These are phyloP conservation scores for Beauveria caledonica DNA, from an alignment of 2,329 filamentous ascomycete species.

Conservation along the genomic window DNA sequence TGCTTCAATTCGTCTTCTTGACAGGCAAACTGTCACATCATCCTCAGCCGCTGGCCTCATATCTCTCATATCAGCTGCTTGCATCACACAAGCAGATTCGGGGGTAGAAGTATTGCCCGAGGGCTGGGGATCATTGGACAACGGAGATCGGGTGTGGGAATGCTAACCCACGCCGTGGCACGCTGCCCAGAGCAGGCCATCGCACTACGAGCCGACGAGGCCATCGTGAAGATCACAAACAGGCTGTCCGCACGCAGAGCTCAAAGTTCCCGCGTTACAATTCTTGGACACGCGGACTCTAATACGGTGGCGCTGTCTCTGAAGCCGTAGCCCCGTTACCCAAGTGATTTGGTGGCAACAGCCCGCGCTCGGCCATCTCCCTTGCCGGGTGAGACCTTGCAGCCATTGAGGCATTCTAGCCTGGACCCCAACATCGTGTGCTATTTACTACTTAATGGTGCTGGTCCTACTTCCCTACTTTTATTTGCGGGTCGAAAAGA, in stretches of 20 bases:
- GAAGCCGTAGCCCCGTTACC: slow-evolving; percentile 3
- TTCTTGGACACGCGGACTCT: slow-evolving; percentile 1
- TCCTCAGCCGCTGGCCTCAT: not conserved
- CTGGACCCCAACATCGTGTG: slow-evolving; percentile 7
- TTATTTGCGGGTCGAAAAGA: slow-evolving; percentile 12
- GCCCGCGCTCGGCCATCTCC: slow-evolving; percentile 15
- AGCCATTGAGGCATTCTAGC: slow-evolving; percentile 11
- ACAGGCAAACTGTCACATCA: not conserved
- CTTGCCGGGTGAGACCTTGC: slow-evolving; percentile 21
- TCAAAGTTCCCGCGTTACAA: not conserved
- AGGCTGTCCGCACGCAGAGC: not conserved
- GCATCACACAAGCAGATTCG: not conserved
- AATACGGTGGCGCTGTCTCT: slow-evolving; percentile 9
- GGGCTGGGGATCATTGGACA: not conserved
- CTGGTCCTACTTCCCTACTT: slow-evolving; percentile 12
- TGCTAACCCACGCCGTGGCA: slow-evolving; percentile 4
- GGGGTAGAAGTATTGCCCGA: not conserved
- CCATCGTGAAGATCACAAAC: slow-evolving; percentile 9
- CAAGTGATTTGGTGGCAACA: slow-evolving; percentile 3
- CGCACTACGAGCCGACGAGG: slow-evolving; percentile 5
- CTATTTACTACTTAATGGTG: slow-evolving; percentile 17
- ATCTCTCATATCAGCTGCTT: not conserved
- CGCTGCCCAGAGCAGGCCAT: not conserved
- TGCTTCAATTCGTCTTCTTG: not conserved
- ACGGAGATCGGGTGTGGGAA: not conserved